Evolutionary conservation across 2,329 filamentous ascomycete genomes (phyloP).

Genomic region (Tothia fuscella): DNA sequence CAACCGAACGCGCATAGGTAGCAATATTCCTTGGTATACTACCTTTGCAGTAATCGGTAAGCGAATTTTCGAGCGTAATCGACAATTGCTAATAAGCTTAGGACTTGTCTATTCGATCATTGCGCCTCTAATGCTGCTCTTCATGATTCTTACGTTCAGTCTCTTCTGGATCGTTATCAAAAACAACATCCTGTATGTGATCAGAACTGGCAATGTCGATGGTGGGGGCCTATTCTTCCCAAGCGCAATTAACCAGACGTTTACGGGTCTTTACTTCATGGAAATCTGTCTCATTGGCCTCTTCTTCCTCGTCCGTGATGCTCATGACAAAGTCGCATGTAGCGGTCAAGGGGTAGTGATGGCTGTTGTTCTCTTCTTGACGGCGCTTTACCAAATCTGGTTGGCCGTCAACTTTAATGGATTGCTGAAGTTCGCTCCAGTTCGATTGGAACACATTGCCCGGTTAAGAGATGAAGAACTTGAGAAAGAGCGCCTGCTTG

Average conservation of each 20-base stretch:
- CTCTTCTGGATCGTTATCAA: conserved; percentile 89
- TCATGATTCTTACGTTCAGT: conserved; percentile 83
- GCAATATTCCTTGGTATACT: conserved; percentile 10
- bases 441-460: conserved; percentile 53
- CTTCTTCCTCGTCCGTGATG: conserved; percentile 65
- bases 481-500: conserved; percentile 48
- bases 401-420: conserved; percentile 76
- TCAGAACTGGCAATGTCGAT: conserved; percentile 78
- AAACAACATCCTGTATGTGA: conserved; percentile 84
- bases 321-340: conserved; percentile 44
- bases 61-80: neutral
- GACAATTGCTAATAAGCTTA: conserved; percentile 13
- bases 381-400: conserved; percentile 63
- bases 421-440: conserved; percentile 77
- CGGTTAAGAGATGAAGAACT: conserved; percentile 72
- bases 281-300: conserved; percentile 79
- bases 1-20: conserved; percentile 9
- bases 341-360: conserved; percentile 71
- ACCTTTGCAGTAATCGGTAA: conserved; percentile 9
- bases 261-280: conserved; percentile 90
- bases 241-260: conserved; percentile 85
- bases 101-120: conserved; percentile 77
- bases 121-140: conserved; percentile 79
- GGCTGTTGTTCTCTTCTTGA: conserved; percentile 62
- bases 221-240: conserved; percentile 90